Evolutionary conservation across 2,329 filamentous ascomycete genomes (phyloP), one percentile per base, ranked within the genome.

Genomic region (Talaromyces albobiverticillius): DNA sequence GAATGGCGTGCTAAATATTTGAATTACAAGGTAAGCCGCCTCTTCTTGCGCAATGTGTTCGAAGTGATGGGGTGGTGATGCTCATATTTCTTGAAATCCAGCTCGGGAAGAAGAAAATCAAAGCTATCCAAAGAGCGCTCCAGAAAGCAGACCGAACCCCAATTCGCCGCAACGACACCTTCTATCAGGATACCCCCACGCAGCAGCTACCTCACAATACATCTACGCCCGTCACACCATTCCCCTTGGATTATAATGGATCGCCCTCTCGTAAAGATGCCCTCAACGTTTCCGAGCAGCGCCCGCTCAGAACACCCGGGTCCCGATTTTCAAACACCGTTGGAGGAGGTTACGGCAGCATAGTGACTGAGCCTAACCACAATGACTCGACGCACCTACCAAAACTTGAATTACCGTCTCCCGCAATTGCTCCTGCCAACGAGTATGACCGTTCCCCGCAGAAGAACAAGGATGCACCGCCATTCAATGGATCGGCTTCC

Each of bases 1-100:
- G 92, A 97, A 82, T 97, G 93, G 93, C 85, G 89, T 65, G 82
- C 86, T 70, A 95, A 96, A 72, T 97, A 96, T 71, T 82, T 97
- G 63, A 85, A 96, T 73, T 97, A 97, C 79, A 96, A 95, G 80
- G 85, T 85, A 54, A 52, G 71, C 20, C 40, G 26, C 18, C 18
- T 25, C n/a, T 53, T 23, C 18, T 13, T 23, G 13, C 3, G 32
- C 11, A n/a, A n/a, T 18, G n/a, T 18, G 18, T 22, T 40, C 5
- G 10, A 6, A 29, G 26, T 10, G 26, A 13, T 36, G 16, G 4
- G 10, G 18, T 20, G 31, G 26, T 16, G 59, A 46, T 59, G 45
- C 36, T 14, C 38, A 41, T 60, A n/a, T 36, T 25, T 42, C 36
- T 25, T 47, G 31, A 41, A 22, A 49, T 57, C 57, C 63, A 86